phyloP scores from a whole-genome alignment of 805 yeast genomes.

The Saccharomycopsis malanga region DNA sequence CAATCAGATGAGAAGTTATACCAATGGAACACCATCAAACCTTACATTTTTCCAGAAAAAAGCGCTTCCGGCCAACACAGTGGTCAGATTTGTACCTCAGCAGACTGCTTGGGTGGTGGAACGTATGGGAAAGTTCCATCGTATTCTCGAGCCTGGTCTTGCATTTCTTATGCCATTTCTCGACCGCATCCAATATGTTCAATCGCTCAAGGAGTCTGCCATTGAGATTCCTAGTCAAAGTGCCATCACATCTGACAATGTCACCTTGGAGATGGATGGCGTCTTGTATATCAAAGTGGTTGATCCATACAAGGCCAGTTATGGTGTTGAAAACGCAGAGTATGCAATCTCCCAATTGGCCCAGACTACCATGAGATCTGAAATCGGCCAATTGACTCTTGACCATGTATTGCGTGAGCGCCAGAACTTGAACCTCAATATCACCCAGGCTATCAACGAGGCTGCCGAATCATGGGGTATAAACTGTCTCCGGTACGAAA shows the following conservation, averaged over 20 bases:
- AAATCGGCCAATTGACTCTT: slow-evolving; percentile 74
- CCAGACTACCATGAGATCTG: slow-evolving; percentile 86
- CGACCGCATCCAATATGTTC: slow-evolving; percentile 75
- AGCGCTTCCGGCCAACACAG: slow-evolving; percentile 65
- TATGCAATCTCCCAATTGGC: slow-evolving; percentile 82
- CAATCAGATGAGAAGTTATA: too few relatives aligned
- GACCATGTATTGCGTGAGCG: slow-evolving; percentile 76
- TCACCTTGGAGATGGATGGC: slow-evolving; percentile 79
- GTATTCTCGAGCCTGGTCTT: slow-evolving; percentile 67
- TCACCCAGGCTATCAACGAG: slow-evolving; percentile 72
- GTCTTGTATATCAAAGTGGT: slow-evolving; percentile 68
- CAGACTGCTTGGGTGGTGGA: slow-evolving; percentile 90
- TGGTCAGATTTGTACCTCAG: slow-evolving; percentile 77
- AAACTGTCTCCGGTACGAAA: slow-evolving; percentile 75
- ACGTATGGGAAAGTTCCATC: slow-evolving; percentile 79
- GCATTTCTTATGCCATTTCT: slow-evolving; percentile 66
- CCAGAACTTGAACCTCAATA: slow-evolving; percentile 62
- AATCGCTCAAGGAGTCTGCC: slow-evolving; percentile 77
- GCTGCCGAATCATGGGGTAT: slow-evolving; percentile 87
- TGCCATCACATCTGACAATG: slow-evolving; percentile 83
- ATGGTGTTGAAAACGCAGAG: slow-evolving; percentile 83
- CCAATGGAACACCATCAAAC: too few relatives aligned
- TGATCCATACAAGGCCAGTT: slow-evolving; percentile 80
- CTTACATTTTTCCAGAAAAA: slow-evolving; percentile 52
- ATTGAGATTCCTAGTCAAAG: slow-evolving; percentile 77